These are phyloP conservation scores for Aureobasidium sp. DNA, from an alignment of 2,329 filamentous ascomycete genomes.

Conservation along the genomic window DNA sequence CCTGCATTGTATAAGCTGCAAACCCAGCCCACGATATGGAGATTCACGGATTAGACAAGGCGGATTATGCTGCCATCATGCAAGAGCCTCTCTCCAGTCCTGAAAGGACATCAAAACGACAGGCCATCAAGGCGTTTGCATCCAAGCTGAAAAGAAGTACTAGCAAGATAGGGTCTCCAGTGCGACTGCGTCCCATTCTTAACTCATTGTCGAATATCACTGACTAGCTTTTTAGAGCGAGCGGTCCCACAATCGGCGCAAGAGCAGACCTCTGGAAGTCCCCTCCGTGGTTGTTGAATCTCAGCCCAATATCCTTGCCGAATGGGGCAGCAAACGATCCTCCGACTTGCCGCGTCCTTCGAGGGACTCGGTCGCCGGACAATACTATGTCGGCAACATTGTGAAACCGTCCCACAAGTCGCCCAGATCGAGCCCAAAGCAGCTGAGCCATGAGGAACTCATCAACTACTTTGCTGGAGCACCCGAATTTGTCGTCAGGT, in stretches of 20 bases:
- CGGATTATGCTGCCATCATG: constrained; percentile 1
- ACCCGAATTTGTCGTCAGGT: constrained; percentile 23
- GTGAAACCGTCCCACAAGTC: not conserved
- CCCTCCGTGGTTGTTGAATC: not conserved
- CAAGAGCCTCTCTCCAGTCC: constrained; percentile 1
- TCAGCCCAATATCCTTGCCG: not conserved
- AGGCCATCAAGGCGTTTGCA: not conserved
- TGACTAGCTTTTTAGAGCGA: not conserved
- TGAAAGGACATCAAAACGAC: not conserved
- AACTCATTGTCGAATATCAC: not conserved
- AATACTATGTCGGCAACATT: not conserved
- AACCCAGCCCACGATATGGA: not conserved
- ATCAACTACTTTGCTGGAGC: constrained; percentile 25
- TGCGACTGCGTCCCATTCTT: not conserved
- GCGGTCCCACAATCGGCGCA: not conserved
- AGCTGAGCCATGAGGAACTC: constrained; percentile 20
- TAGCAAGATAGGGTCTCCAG: not conserved
- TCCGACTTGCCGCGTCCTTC: constrained; percentile 1
- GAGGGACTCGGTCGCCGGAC: constrained; percentile 1
- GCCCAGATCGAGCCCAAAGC: constrained; percentile 1
- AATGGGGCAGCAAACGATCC: constrained; percentile 2
- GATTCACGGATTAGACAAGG: not conserved
- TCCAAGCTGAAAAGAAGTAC: constrained; percentile 3
- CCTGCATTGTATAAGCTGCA: not conserved
- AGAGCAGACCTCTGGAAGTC: not conserved